These are phyloP conservation scores for Coemansia sp. DNA, from an alignment of 192 early-diverging fungal genomes.

Conservation along the genomic window DNA sequence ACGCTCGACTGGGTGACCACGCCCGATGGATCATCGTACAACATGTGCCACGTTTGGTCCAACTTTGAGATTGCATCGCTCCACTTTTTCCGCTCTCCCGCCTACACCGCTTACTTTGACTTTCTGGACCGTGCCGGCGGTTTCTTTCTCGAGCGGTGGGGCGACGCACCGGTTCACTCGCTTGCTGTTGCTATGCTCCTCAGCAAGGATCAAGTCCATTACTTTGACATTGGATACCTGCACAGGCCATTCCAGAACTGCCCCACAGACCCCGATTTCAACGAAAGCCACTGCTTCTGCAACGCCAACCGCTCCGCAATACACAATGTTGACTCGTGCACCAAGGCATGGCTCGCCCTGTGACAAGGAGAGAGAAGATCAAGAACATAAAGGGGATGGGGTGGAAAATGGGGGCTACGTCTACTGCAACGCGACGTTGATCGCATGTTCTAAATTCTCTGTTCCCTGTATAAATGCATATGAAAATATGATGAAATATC, in stretches of 20 bases:
- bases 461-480: no score
- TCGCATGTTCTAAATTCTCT: no score
- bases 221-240: slow-evolving; percentile 68
- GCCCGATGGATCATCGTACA: slow-evolving; percentile 57
- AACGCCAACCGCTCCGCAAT: slow-evolving; percentile 30
- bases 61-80: slow-evolving; percentile 77
- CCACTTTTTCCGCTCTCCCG: slow-evolving; percentile 61
- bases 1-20: slow-evolving; percentile 50
- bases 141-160: slow-evolving; percentile 62
- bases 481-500: neutral
- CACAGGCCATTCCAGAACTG: slow-evolving; percentile 54
- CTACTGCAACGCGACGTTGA: no score
- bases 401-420: no score
- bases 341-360: slow-evolving; percentile 31
- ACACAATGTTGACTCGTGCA: slow-evolving; percentile 32
- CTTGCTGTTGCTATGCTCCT: slow-evolving; percentile 61
- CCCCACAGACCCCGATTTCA: slow-evolving; percentile 57
- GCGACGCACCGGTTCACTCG: slow-evolving; percentile 63
- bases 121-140: slow-evolving; percentile 60
- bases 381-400: no score
- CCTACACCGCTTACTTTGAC: slow-evolving; percentile 59
- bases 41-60: slow-evolving; percentile 81
- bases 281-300: slow-evolving; percentile 44
- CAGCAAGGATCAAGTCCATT: slow-evolving; percentile 60
- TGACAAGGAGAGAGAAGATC: neutral